A percentile compares a stretch with the other conserved stretches of the same genome.
Evolutionary conservation across 192 early-diverging fungal genomes (phyloP).

Genomic region (Podila epigama): DNA sequence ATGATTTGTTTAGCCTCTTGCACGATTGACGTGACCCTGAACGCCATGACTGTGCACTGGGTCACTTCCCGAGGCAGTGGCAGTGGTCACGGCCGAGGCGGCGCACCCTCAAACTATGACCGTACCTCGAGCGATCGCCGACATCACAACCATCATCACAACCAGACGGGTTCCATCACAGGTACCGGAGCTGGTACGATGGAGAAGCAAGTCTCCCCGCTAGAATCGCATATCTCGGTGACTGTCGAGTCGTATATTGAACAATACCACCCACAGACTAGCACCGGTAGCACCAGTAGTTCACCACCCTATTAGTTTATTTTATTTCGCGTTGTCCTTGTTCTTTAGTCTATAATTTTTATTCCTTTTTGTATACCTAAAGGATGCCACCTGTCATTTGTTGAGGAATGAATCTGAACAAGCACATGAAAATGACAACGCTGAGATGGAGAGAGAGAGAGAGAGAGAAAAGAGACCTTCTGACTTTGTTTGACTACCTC

Average conservation of each 20-base stretch:
- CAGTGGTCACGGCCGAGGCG: too few relatives aligned
- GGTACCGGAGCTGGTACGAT: not conserved
- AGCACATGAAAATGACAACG: too few relatives aligned
- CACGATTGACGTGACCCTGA: constrained; percentile 58
- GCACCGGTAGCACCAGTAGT: not conserved
- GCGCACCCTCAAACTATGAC: not conserved
- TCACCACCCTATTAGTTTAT: not conserved
- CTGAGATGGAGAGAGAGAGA: too few relatives aligned
- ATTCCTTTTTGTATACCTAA: too few relatives aligned
- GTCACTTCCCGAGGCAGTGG: constrained; percentile 41
- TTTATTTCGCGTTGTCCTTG: not conserved
- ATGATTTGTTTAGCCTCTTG: constrained; percentile 57
- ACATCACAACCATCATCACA: not conserved
- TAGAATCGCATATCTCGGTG: constrained; percentile 36
- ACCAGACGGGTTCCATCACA: too few relatives aligned
- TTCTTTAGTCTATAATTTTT: not conserved
- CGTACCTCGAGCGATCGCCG: constrained; percentile 8
- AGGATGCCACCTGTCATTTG: too few relatives aligned
- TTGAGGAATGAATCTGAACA: too few relatives aligned
- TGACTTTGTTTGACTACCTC: not conserved
- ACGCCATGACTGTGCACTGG: constrained; percentile 55
- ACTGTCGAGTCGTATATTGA: constrained; percentile 42
- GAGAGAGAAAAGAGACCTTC: too few relatives aligned
- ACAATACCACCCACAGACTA: constrained; percentile 36
- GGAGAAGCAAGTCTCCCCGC: constrained; percentile 34